Base-by-base conservation (phyloP, 2,329 filamentous ascomycete genomes). In the Calycina marina region DNA sequence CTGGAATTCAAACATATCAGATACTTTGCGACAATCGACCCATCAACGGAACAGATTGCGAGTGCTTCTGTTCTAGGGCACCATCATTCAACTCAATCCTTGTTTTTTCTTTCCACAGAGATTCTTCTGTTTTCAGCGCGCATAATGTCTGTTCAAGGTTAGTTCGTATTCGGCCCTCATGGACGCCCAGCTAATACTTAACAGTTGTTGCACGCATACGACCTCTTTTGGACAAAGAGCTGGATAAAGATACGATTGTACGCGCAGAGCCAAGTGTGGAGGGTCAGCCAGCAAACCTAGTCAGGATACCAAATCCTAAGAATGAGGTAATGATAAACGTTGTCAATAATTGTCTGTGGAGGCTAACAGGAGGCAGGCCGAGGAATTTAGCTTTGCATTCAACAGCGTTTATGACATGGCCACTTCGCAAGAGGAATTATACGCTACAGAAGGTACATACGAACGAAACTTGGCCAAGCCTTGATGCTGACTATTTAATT, bases 381-480 rank as follows among this genome's bases (percentile, higher is more conserved):
- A 96, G 57, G 80, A 86, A 50, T 96, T 86, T 58, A 85, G 80
- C 33, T 98, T 96, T 55, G 73, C 86, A 32, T 96, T 96, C 66
- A 92, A 90, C 63, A 72, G 80, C 45, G 88, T 96, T 34, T 96
- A 93, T 56, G 83, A 83, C 50, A 72, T 77, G 47, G 57, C 68
- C 20, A 77, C 81, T 11, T 73, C 81, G 6, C 88, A 98, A 55
- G 82, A 93, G 56, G 70, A 81, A 42, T 60, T 98, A 36, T 98
- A 93, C 54, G 81, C 86, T 42, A 72, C 77, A 22, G 88, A 96
- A 71, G 82, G 84, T 85, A 65, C 47, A n/a, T n/a, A n/a, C n/a
- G n/a, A n/a, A n/a, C n/a, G n/a, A n/a, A n/a, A n/a, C n/a, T n/a
- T n/a, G n/a, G n/a, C n/a, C n/a, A n/a, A 17, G 18, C 26, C 14